Evolutionary conservation across 1,284 basidiomycete species (phyloP).

Genomic region (Exsudoporus floridanus): DNA sequence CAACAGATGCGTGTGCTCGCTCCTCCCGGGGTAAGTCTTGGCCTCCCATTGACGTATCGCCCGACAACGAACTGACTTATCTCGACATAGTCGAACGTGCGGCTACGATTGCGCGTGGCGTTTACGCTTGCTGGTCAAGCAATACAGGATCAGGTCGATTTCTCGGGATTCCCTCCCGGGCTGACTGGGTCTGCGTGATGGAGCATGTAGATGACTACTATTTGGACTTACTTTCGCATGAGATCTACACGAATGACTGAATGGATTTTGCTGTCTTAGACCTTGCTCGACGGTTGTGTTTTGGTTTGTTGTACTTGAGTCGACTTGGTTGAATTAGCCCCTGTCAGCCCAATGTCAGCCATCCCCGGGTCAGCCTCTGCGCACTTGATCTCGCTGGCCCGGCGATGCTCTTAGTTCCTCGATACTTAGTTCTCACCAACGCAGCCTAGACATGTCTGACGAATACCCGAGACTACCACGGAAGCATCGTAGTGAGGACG

Average conservation of each 20-base stretch:
- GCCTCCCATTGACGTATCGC: background rate
- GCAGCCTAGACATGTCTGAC: slow-evolving; percentile 25
- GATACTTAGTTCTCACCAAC: background rate
- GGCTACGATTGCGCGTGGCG: slow-evolving; percentile 84
- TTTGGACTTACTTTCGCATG: slow-evolving; percentile 8
- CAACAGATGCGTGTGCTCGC: slow-evolving; percentile 94
- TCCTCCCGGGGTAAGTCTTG: slow-evolving; percentile 74
- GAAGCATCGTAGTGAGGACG: slow-evolving; percentile 42
- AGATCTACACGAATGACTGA: slow-evolving; percentile 22
- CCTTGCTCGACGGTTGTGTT: background rate
- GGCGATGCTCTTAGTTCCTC: background rate
- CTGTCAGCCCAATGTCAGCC: slow-evolving; percentile 20
- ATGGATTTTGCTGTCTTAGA: background rate
- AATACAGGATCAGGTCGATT: slow-evolving; percentile 94
- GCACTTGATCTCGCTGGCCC: background rate
- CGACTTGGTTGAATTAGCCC: slow-evolving; percentile 17
- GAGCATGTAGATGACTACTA: slow-evolving; percentile 12
- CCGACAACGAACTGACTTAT: slow-evolving; percentile 6
- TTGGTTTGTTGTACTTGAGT: slow-evolving; percentile 1
- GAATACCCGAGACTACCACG: slow-evolving; percentile 36
- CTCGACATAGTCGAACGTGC: slow-evolving; percentile 65
- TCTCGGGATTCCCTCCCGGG: slow-evolving; percentile 83
- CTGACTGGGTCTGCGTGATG: slow-evolving; percentile 53
- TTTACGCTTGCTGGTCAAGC: slow-evolving; percentile 68
- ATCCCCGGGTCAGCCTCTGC: slow-evolving; percentile 22